Base-by-base conservation (phyloP, 352 stramenopile genomes). In the Globisporangium lucens region DNA sequence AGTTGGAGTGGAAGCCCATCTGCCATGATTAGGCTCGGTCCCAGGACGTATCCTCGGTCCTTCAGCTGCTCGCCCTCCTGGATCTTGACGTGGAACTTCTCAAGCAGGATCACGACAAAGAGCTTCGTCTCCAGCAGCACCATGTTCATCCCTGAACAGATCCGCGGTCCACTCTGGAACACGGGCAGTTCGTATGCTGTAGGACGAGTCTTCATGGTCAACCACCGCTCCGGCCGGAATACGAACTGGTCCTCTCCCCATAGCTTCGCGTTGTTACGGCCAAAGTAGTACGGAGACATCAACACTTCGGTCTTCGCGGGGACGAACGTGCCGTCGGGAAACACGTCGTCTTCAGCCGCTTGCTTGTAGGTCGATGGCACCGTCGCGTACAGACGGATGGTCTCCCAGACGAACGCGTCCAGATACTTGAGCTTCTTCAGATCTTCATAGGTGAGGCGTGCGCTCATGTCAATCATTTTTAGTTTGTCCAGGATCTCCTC, bases 81-180 rank as follows among this genome's bases (percentile, higher is more conserved):
- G 63, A 90, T 85, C 29, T 67, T 46, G 9, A 90, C 68, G 46
- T 79, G 67, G 59, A 83, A 86, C 27, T 76, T 68, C 29, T 68
- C 66, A 6, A 89, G 61, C 13, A 85, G 65, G 3, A 76, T 73
- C 24, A 71, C 77, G 7, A 81, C 72, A 53, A 89, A 88, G 43
- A 89, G 66, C 66, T 88, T 90, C 41, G 78, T 62, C 56, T 93
- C 82, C 15, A 90, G 60, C 2, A 92, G 61, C 0, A 82, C 80
- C 74, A 92, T 89, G 63, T 81, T 86, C 78, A 87, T 89, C n/a
- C 87, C 84, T 1, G 92, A 46, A 57, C 89, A 95, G 9, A 85
- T 71, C 3, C 87, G 82, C 7, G 77, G 82, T 0, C 87, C 87
- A 0, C 78, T 80, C 38, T 93, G 77, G 63, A 96, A 95, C 3